phyloP scores from a whole-genome alignment of 2,329 filamentous ascomycete species.

The Sporothrix curviconia region DNA sequence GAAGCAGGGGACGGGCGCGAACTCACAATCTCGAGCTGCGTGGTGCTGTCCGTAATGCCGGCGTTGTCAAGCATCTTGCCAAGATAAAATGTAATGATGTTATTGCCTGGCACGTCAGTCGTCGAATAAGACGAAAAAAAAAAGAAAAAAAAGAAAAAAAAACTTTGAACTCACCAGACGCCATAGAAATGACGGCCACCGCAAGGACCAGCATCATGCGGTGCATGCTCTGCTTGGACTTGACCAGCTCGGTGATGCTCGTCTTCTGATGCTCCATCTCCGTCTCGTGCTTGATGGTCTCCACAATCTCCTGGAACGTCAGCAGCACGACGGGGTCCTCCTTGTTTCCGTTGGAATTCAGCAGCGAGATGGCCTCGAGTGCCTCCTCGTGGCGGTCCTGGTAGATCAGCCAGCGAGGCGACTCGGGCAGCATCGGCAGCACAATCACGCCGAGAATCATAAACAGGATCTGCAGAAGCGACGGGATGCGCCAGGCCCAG shows the following conservation, averaged over 20 bases:
- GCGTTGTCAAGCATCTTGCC: slow-evolving; percentile 2
- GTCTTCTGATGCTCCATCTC: background rate
- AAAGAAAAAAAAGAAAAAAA: too few species aligned
- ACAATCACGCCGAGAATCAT: slow-evolving; percentile 24
- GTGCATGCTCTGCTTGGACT: background rate
- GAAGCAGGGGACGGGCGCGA: background rate
- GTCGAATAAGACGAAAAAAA: too few species aligned
- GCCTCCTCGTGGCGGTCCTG: slow-evolving; percentile 23
- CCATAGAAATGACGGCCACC: slow-evolving; percentile 10
- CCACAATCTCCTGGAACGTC: slow-evolving; percentile 15
- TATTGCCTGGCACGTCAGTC: too few species aligned
- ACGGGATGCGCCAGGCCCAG: slow-evolving; percentile 21
- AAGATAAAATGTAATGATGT: slow-evolving; percentile 17
- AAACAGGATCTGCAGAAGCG: slow-evolving; percentile 20
- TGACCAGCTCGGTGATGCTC: background rate
- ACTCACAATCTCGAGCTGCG: slow-evolving; percentile 10
- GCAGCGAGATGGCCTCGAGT: slow-evolving; percentile 31
- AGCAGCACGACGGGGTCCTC: background rate
- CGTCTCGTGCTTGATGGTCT: slow-evolving; percentile 9
- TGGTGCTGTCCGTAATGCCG: slow-evolving; percentile 14
- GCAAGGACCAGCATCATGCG: slow-evolving; percentile 3
- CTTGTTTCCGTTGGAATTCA: slow-evolving; percentile 26
- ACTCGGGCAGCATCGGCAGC: slow-evolving; percentile 17
- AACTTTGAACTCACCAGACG: too few species aligned
- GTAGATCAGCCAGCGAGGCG: slow-evolving; percentile 17